Evolutionary conservation across 2,329 filamentous ascomycete genomes (phyloP).

Genomic region (Epichloe uncinata): DNA sequence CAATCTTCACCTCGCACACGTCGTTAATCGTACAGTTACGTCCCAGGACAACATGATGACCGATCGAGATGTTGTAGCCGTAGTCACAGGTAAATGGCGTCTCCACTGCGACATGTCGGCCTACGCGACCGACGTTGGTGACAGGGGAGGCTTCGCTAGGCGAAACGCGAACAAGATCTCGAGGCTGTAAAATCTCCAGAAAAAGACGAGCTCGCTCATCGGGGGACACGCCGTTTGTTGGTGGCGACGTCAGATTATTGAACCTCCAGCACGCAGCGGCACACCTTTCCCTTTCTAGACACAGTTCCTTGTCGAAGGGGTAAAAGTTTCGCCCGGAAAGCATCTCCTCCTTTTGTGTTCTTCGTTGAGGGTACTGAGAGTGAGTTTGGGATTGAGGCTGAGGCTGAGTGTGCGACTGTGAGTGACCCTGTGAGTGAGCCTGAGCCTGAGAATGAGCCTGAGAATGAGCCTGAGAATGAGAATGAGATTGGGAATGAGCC

Average conservation of each 20-base stretch:
- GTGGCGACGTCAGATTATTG: constrained; percentile 65
- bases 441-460: constrained; percentile 41
- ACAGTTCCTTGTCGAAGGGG: constrained; percentile 64
- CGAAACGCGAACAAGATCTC: constrained; percentile 41
- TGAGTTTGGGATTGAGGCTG: constrained; percentile 25
- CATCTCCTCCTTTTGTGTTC: constrained; percentile 85
- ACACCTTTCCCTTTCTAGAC: constrained; percentile 75
- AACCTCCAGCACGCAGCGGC: constrained; percentile 70
- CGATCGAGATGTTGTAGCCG: constrained; percentile 86
- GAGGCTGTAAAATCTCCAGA: constrained; percentile 55
- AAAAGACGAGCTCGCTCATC: constrained; percentile 58
- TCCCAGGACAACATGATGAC: constrained; percentile 71
- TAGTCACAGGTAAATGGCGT: constrained; percentile 89
- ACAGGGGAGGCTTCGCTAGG: constrained; percentile 39
- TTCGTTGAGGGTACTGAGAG: constrained; percentile 24
- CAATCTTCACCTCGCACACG: constrained; percentile 70
- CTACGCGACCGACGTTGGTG: constrained; percentile 48
- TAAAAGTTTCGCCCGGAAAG: constrained; percentile 64
- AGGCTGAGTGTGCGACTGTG: constrained; percentile 10
- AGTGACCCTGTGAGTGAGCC: constrained; percentile 11
- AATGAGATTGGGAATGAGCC: constrained; percentile 41
- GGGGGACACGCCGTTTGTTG: constrained; percentile 55
- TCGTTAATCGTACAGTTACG: constrained; percentile 79
- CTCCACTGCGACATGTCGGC: constrained; percentile 67
- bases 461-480: constrained; percentile 25